Evolutionary conservation across 805 yeast species (phyloP), one percentile per base, ranked within the genome.

Genomic region (Candida mattraensis): DNA sequence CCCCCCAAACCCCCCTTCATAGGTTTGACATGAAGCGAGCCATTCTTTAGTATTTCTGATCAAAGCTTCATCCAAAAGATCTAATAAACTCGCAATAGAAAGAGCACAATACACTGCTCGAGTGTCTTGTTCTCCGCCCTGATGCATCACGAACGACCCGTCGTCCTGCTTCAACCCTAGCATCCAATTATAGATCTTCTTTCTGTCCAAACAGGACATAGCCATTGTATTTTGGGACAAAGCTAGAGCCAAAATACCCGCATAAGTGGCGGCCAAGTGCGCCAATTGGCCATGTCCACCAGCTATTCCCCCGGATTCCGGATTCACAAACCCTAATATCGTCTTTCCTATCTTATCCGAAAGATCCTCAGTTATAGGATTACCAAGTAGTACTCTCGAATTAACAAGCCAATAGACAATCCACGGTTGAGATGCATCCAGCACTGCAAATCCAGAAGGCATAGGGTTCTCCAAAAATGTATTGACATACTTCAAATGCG

Each of bases 391-490:
- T 3, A 56, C 47, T 28, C 70, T 48, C 0, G 80, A 68, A 54
- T 87, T 87, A 28, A 74, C 54, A 5, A 82, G 61, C 99, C 99
- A 93, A 56, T 84, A 91, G 1, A 85, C 40, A 52, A 91, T 63
- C 98, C 98, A 93, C 0, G 95, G 80, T 42, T 83, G 88, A n/a
- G 93, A 84, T 0, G 97, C 93, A 59, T 91, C 97, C 30, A 87
- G 66, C 0, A 72, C 71, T 3, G 59, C 54, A 56, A 72, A 82
- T 7, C 58, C 63, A 2, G 61, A 44, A 0, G 88, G 84, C 18
- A 84, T 65, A 12, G 70, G 63, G 8, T 60, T 53, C 7, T 54
- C 47, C 16, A 78, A 60, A 13, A 66, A 63, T n/a, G 53, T 39
- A 14, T 63, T 57, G 10, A 76, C 57, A 50, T 69, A 83, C 33